Percentiles rank a stretch among this genome's conserved stretches.
Evolutionary conservation across 2,329 filamentous ascomycete species (phyloP).

Genomic region (Metarhizium guizhouense): DNA sequence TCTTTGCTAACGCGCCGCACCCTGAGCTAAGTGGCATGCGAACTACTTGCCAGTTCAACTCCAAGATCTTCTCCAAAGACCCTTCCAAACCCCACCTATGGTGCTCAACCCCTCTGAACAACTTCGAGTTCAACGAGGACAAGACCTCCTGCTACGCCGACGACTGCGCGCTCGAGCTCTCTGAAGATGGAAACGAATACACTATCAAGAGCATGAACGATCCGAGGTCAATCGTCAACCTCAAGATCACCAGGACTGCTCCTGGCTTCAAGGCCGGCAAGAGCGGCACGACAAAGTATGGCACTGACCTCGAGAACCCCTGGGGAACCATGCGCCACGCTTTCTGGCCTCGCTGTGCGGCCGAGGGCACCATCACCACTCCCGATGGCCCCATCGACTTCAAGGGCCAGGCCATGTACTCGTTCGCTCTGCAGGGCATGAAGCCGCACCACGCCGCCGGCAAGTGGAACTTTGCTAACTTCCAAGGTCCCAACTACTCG

Average conservation of each 20-base stretch:
- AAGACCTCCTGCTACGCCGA: slow-evolving; percentile 79
- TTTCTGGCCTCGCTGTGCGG: slow-evolving; percentile 85
- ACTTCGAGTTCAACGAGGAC: slow-evolving; percentile 77
- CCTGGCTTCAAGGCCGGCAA: slow-evolving; percentile 81
- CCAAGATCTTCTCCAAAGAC: slow-evolving; percentile 78
- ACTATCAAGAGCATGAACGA: slow-evolving; percentile 87
- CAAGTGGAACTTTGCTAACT: slow-evolving; percentile 88
- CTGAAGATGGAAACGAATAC: slow-evolving; percentile 73
- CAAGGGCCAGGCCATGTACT: slow-evolving; percentile 69
- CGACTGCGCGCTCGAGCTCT: slow-evolving; percentile 75
- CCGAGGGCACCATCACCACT: slow-evolving; percentile 78
- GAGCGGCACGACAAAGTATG: slow-evolving; percentile 75
- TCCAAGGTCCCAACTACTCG: slow-evolving; percentile 79
- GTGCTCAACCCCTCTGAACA: slow-evolving; percentile 70
- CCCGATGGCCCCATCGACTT: slow-evolving; percentile 74
- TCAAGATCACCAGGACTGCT: slow-evolving; percentile 66
- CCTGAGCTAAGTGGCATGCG: slow-evolving; percentile 60
- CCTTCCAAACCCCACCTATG: slow-evolving; percentile 67
- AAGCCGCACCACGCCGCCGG: slow-evolving; percentile 95
- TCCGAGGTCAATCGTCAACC: slow-evolving; percentile 70
- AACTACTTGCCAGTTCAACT: slow-evolving; percentile 88
- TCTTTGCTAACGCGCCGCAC: slow-evolving; percentile 5
- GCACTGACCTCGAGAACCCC: slow-evolving; percentile 74
- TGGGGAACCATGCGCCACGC: slow-evolving; percentile 90
- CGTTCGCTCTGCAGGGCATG: slow-evolving; percentile 91